These are phyloP conservation scores for Quercus parvula DNA, from an alignment of 306 rosid species.

Conservation along the genomic window DNA sequence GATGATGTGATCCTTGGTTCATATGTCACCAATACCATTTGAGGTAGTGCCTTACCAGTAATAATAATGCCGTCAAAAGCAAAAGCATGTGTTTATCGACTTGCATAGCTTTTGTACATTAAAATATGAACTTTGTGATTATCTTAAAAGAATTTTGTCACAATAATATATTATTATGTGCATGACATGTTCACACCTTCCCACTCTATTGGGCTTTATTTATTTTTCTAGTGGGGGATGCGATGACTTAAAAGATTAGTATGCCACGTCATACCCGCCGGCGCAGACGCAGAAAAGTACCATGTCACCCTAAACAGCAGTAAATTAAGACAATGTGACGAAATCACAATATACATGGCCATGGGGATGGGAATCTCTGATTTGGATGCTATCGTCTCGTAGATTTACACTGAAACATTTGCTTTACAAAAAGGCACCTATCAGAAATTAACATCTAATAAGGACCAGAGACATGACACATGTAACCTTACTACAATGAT, in stretches of 20 bases:
- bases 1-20: neutral
- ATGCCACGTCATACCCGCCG: constrained; percentile 26
- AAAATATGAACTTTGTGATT: constrained; percentile 28
- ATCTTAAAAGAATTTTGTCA: constrained; percentile 22
- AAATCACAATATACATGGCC: neutral
- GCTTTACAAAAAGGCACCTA: neutral
- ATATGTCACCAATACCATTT: neutral
- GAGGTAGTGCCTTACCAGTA: neutral
- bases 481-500: neutral
- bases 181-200: constrained; percentile 36
- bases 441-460: neutral
- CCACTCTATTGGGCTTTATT: constrained; percentile 24
- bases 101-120: neutral
- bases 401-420: neutral
- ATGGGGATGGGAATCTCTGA: constrained; percentile 18
- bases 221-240: constrained; percentile 25
- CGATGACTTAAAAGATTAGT: constrained; percentile 38
- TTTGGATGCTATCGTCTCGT: constrained; percentile 11
- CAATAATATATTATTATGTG: constrained; percentile 9
- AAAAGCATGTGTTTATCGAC: constrained; percentile 29
- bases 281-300: constrained; percentile 8
- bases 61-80: constrained; percentile 16
- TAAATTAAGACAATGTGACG: constrained; percentile 35
- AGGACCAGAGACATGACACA: neutral
- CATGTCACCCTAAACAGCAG: constrained; percentile 17